Conservation (phyloP, 31 red algal genomes). For the Endocladia muricata region DNA sequence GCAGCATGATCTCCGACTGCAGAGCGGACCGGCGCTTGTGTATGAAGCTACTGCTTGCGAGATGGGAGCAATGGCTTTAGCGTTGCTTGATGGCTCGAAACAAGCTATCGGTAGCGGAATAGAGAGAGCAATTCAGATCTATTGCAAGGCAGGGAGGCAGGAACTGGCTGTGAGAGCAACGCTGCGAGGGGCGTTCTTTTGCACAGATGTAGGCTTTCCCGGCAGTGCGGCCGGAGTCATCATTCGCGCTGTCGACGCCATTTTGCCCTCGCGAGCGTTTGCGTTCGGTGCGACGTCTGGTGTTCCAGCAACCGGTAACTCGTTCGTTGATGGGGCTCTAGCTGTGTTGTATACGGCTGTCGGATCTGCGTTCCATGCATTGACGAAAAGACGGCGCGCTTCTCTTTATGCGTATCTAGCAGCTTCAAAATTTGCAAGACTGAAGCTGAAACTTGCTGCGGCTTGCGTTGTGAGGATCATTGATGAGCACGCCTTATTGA, state of each 20-base stretch:
- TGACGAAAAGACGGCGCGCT: slow-evolving; percentile 25
- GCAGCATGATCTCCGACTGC: slow-evolving; percentile 4
- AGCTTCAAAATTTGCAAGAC: slow-evolving; percentile 20
- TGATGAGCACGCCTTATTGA: slow-evolving; percentile 40
- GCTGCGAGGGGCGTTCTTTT: slow-evolving; percentile 44
- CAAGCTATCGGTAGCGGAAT: slow-evolving; percentile 23
- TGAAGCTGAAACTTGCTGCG: slow-evolving; percentile 28
- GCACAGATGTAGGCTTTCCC: slow-evolving; percentile 42
- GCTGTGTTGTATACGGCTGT: slow-evolving; percentile 27
- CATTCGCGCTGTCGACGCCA: slow-evolving; percentile 19
- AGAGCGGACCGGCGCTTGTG: slow-evolving; percentile 25
- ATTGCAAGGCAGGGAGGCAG: slow-evolving; percentile 38
- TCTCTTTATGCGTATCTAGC: slow-evolving; percentile 49
- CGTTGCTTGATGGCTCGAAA: slow-evolving; percentile 38
- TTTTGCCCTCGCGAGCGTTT: not conserved
- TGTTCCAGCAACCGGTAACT: slow-evolving; percentile 7
- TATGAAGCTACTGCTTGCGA: slow-evolving; percentile 60
- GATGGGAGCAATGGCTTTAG: slow-evolving; percentile 27
- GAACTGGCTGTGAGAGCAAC: slow-evolving; percentile 56
- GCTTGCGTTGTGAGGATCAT: slow-evolving; percentile 21
- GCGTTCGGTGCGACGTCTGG: not conserved
- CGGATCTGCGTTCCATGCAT: not conserved
- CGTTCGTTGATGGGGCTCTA: slow-evolving; percentile 41
- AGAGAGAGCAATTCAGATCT: slow-evolving; percentile 36
- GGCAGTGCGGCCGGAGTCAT: slow-evolving; percentile 65